Conservation (phyloP, 2,329 filamentous ascomycete genomes). For the Talaromyces rugulosus region DNA sequence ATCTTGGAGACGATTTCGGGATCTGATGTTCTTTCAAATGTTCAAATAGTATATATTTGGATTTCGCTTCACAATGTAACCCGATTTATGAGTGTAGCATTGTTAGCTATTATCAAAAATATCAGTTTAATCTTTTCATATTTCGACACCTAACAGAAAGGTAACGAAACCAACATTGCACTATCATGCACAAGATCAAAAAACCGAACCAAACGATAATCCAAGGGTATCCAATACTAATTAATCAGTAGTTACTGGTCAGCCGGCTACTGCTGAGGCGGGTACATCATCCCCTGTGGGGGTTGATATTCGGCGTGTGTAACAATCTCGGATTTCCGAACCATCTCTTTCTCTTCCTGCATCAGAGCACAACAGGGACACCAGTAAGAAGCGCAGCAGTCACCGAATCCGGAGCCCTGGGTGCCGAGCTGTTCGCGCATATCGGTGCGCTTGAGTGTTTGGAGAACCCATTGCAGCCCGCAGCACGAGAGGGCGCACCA, state of each 20-base stretch:
- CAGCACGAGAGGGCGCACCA: constrained; percentile 27
- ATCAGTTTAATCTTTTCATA: neutral
- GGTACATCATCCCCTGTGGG: constrained; percentile 20
- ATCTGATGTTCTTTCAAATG: neutral
- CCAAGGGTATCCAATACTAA: neutral
- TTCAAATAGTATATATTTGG: neutral
- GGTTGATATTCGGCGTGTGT: constrained; percentile 22
- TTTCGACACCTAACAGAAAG: neutral
- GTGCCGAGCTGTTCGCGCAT: constrained; percentile 54
- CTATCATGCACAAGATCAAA: neutral
- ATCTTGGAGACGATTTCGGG: neutral
- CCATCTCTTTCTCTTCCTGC: constrained; percentile 55
- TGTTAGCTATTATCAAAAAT: neutral
- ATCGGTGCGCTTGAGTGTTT: constrained; percentile 52
- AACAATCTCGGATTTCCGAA: constrained; percentile 4
- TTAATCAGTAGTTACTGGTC: neutral
- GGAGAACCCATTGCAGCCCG: constrained; percentile 36
- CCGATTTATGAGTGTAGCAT: neutral
- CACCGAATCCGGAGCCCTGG: constrained; percentile 44
- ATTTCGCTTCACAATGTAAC: neutral
- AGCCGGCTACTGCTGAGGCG: neutral
- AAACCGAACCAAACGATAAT: neutral
- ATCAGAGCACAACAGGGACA: constrained; percentile 56
- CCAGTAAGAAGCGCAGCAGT: constrained; percentile 53
- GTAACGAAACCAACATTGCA: neutral